Evolutionary conservation across 176 grass and related monocot genomes (phyloP).

Genomic region (Hsuehochloa calcarea): DNA sequence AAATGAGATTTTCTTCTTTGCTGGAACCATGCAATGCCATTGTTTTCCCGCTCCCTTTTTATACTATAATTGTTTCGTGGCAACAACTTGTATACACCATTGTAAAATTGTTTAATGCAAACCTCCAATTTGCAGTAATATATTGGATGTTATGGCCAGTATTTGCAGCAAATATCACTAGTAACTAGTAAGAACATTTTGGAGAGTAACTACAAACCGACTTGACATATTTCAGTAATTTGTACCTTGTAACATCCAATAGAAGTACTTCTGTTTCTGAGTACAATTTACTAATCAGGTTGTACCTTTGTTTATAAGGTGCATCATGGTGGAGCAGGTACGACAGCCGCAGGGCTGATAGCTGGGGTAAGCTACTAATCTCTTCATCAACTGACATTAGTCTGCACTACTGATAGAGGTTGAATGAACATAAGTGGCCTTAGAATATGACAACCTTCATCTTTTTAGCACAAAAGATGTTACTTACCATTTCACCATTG

Average conservation of each 20-base stretch:
- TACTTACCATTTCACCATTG: not conserved
- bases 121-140: not conserved
- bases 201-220: not conserved
- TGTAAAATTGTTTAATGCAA: not conserved
- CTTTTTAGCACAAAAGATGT: slow-evolving; percentile 15
- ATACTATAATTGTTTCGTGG: not conserved
- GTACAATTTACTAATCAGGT: slow-evolving; percentile 24
- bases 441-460: not conserved
- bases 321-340: slow-evolving; percentile 98
- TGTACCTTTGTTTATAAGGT: slow-evolving; percentile 52
- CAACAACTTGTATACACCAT: not conserved
- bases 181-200: not conserved
- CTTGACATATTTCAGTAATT: slow-evolving; percentile 1
- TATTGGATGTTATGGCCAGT: not conserved
- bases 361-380: slow-evolving; percentile 71
- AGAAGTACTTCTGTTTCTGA: slow-evolving; percentile 6
- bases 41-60: not conserved
- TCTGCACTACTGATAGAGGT: not conserved
- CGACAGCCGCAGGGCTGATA: slow-evolving; percentile 86
- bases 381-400: slow-evolving; percentile 16
- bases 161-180: not conserved
- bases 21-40: not conserved
- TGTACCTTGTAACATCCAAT: not conserved
- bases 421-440: not conserved
- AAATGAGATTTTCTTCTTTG: slow-evolving; percentile 2